Evolutionary conservation across 1,284 basidiomycete genomes (phyloP), one percentile per base, ranked within the genome.

Genomic region (Somion occarium): DNA sequence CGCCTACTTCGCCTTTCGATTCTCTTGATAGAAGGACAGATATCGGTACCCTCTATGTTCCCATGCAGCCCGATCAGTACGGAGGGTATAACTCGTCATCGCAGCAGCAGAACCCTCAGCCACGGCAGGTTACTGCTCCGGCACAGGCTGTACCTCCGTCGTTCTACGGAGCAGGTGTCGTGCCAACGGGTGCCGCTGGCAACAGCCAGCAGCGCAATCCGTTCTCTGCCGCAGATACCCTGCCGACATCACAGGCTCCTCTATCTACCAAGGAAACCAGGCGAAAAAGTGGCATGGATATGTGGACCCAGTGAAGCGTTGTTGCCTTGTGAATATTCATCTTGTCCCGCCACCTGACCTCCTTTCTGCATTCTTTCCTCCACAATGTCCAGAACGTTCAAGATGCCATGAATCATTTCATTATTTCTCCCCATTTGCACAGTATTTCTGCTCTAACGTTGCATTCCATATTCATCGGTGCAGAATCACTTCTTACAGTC

Each of bases 21-120:
- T 64, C 76, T 19, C 59, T 83, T 20, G 84, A 84, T 54, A 73
- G 80, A 48, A 75, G 84, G 47, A 70, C 78, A 30, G 85, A 88
- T 48, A 80, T 87, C 44, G 80, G 79, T 44, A 76, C 76, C 52
- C 64, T 90, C 65, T 91, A 82, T 62, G 83, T 82, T 38, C 88
- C 88, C 1, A 78, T 91, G 74, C 89, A 91, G 63, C 83, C 88
- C 25, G 87, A 90, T 27, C 83, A 85, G 59, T 89, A 80, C 63
- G 76, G 78, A 56, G 64, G 75, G 30, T 88, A 87, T 60, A 64
- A 56, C 48, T 53, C 50, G 12, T 43, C 72, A 38, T 61, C 69
- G 43, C 63, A 67, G 46, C 73, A 46, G 60, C 71, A 15, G 58
- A 69, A 38, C 58, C 59, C 13, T 55, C 53, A 38, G 53, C 61